phyloP scores from a whole-genome alignment of 2,329 filamentous ascomycete species.

The Cryphonectria parasitica region DNA sequence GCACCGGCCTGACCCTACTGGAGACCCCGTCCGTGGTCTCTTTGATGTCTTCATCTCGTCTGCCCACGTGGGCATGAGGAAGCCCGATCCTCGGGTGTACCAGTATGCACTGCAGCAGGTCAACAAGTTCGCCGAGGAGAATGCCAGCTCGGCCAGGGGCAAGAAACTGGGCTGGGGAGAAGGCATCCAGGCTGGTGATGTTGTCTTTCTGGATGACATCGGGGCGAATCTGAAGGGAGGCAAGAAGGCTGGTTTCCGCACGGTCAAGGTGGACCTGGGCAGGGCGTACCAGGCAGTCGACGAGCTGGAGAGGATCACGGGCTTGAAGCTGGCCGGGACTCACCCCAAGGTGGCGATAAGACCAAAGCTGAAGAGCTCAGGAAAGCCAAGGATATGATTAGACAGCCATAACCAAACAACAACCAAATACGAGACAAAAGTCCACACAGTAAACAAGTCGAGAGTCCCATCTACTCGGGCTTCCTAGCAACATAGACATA shows the following conservation, averaged over 20 bases:
- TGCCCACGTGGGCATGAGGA: constrained; percentile 84
- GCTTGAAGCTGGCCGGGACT: constrained; percentile 62
- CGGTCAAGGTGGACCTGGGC: constrained; percentile 83
- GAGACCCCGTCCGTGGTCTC: constrained; percentile 62
- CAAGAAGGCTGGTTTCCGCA: constrained; percentile 73
- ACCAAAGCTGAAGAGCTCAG: constrained; percentile 38
- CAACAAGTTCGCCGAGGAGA: constrained; percentile 62
- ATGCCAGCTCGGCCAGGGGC: constrained; percentile 47
- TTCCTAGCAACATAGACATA: constrained; percentile 39
- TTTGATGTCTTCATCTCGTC: constrained; percentile 91
- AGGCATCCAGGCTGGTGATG: constrained; percentile 64
- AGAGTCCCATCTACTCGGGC: background rate
- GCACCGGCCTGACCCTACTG: constrained; percentile 54
- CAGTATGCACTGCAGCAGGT: constrained; percentile 70
- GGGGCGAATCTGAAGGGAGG: constrained; percentile 88
- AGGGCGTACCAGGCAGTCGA: constrained; percentile 79
- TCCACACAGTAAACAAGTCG: no score
- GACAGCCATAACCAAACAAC: constrained; percentile 32
- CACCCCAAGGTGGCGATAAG: constrained; percentile 55
- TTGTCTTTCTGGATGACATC: constrained; percentile 92
- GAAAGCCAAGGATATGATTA: constrained; percentile 47
- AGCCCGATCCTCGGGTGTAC: constrained; percentile 85
- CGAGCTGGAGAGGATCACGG: constrained; percentile 76
- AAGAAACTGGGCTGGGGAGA: constrained; percentile 49
- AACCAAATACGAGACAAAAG: no score